phyloP scores from a whole-genome alignment of 345 rosid genomes.

The Odontarrhena argentea region DNA sequence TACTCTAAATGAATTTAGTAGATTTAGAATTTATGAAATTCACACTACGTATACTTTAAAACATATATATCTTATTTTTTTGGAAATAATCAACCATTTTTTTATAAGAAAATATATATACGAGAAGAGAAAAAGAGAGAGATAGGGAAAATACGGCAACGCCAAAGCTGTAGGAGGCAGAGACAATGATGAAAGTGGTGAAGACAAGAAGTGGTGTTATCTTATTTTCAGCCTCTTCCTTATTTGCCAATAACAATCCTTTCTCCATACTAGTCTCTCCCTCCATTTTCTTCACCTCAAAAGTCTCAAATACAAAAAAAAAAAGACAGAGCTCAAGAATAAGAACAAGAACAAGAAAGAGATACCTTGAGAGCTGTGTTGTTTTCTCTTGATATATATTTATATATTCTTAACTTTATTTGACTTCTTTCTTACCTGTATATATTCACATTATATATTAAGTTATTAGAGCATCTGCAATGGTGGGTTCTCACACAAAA shows the following conservation, averaged over 20 bases:
- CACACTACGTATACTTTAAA: no score
- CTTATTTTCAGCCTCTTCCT: neutral
- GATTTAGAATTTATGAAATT: no score
- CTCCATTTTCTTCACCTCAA: conserved; percentile 25
- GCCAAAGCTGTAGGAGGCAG: conserved; percentile 53
- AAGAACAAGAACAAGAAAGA: neutral
- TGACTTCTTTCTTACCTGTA: conserved; percentile 5
- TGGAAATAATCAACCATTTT: no score
- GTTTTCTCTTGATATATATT: conserved; percentile 6
- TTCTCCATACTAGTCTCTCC: conserved; percentile 29
- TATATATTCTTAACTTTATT: neutral
- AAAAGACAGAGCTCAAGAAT: conserved; percentile 5
- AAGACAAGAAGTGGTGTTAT: conserved; percentile 37
- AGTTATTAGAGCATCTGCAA: no score
- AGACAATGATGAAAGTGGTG: conserved; percentile 59
- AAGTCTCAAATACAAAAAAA: neutral
- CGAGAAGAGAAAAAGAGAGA: neutral
- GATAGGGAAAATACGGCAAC: conserved; percentile 42
- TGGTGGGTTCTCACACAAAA: no score
- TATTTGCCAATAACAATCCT: conserved; percentile 26
- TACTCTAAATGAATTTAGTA: neutral
- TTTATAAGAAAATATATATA: no score
- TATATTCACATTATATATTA: neutral
- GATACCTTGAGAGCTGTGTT: neutral
- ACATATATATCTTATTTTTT: no score